Evolutionary conservation across 306 rosid genomes (phyloP).

Genomic region (Dalbergia oliveri): DNA sequence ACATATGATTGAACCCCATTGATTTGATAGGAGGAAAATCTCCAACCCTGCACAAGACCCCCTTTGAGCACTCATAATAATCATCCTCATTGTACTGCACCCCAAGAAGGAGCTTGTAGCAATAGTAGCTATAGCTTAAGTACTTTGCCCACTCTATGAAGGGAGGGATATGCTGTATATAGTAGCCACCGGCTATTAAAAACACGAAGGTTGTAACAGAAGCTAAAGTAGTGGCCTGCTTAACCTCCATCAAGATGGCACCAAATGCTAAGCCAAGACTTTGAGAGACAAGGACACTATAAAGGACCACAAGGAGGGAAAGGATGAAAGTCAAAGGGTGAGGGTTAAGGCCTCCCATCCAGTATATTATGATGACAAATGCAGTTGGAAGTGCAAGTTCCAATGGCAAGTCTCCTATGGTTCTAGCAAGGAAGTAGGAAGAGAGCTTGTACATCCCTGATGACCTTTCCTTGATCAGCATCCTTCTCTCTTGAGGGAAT

Average conservation of each 20-base stretch:
- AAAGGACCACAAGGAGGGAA: slow-evolving; percentile 86
- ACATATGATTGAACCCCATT: slow-evolving; percentile 77
- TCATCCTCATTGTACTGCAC: slow-evolving; percentile 84
- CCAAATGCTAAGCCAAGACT: slow-evolving; percentile 95
- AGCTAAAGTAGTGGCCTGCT: slow-evolving; percentile 93
- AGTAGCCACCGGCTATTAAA: slow-evolving; percentile 98
- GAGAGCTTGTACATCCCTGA: slow-evolving; percentile 96
- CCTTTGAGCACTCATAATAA: slow-evolving; percentile 79
- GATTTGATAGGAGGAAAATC: slow-evolving; percentile 84
- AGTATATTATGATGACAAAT: slow-evolving; percentile 84
- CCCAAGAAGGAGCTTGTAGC: slow-evolving; percentile 93
- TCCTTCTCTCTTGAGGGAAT: slow-evolving; percentile 92
- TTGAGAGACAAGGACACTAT: slow-evolving; percentile 93
- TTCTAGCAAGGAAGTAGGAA: slow-evolving; percentile 88
- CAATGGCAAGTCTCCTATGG: slow-evolving; percentile 88
- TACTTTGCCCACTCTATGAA: slow-evolving; percentile 93
- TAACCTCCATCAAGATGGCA: slow-evolving; percentile 92
- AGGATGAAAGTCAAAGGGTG: slow-evolving; percentile 80
- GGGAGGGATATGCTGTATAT: slow-evolving; percentile 88
- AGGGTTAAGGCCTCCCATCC: slow-evolving; percentile 98
- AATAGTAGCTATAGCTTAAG: slow-evolving; percentile 94
- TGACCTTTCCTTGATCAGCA: slow-evolving; percentile 88
- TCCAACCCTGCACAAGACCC: slow-evolving; percentile 68
- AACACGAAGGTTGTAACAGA: slow-evolving; percentile 96
- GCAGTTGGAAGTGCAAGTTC: slow-evolving; percentile 98